phyloP scores from a whole-genome alignment of 139 green algal species.

The Coelastrella sp. region DNA sequence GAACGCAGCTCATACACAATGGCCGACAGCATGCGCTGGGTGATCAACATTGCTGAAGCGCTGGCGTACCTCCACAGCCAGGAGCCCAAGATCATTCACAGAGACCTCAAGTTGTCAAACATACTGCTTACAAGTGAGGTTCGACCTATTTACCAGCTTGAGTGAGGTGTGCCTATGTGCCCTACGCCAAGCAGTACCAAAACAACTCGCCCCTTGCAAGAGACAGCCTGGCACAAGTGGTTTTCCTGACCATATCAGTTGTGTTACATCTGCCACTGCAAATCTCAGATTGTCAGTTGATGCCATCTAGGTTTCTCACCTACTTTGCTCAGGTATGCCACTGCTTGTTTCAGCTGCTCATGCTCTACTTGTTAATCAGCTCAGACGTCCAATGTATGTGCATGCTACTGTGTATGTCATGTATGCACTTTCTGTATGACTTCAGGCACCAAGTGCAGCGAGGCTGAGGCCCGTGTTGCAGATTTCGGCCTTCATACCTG shows the following conservation, averaged over 20 bases:
- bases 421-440: background rate
- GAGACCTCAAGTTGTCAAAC: background rate
- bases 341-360: no score
- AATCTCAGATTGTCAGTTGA: no score
- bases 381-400: no score
- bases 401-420: no score
- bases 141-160: background rate
- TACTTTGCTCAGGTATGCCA: no score
- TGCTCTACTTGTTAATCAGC: no score
- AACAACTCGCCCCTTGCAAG: background rate
- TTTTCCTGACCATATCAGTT: no score
- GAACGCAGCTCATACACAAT: background rate
- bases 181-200: no score
- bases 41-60: background rate
- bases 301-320: no score
- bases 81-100: background rate
- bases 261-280: no score
- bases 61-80: background rate
- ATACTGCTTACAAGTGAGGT: background rate
- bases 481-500: background rate
- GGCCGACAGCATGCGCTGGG: background rate
- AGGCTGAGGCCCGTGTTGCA: background rate
- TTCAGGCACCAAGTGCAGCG: background rate
- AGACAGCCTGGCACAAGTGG: no score
- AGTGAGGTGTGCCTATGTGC: no score